Evolutionary conservation across 371 early-diverging fungal species (phyloP), one percentile per base, ranked within the genome.

Genomic region (Apophysomyces trapeziformis): DNA sequence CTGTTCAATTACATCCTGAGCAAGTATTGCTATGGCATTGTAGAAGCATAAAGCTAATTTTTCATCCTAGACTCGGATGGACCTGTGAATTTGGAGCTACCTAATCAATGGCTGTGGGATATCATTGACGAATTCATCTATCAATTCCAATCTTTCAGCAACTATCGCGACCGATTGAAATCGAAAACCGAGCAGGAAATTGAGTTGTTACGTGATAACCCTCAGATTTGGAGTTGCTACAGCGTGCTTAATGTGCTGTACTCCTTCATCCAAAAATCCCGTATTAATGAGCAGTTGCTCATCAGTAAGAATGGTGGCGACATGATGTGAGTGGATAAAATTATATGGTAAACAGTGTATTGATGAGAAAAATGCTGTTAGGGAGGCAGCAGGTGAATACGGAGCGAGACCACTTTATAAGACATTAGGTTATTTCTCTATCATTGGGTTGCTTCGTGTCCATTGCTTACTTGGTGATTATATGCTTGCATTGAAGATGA

Each of bases 91-190:
- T 83, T 95, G 58, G 98, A 97, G 82, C 89, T 97, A 68, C 98
- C 98, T 38, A 96, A 94, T 84, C 95, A 95, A 84, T 97, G 98
- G 98, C 85, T 97, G 58, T 97, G 97, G 97, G 98, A 97, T 81
- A 96, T 97, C 72, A 95, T 97, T 71, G 98, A 97, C 73, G 98
- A 97, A 83, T 96, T 97, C 80, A 96, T 97, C 69, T 97, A 95
- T 78, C 98, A 97, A 85, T 97, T 95, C 92, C 96, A 97, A 85
- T 89, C 96, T 54, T 97, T 95, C 88, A 93, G 95, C 82, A 90
- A 91, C 72, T 96, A 90, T 85, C 92, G 96, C 65, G 93, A 89
- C 80, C 92, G 94, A 65, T 78, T 89, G 65, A 87, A 89, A 83
- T 91, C 81, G 84, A 93, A 93, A 80, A 77, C 85, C 35, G 90